Evolutionary conservation across 2,329 filamentous ascomycete genomes (phyloP).

Genomic region (Hypoxylon sp.): DNA sequence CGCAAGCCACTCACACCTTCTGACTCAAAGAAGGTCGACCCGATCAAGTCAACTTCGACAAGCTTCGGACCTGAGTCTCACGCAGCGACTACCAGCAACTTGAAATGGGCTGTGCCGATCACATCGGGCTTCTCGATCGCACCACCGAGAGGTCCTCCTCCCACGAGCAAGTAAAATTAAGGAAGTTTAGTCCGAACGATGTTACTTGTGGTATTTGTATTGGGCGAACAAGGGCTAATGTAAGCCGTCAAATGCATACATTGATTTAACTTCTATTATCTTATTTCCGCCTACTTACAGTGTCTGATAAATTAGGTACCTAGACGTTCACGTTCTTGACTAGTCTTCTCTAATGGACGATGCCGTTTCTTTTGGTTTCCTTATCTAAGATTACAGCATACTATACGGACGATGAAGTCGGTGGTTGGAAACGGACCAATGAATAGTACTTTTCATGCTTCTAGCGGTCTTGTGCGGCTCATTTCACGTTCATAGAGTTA

Average conservation of each 20-base stretch:
- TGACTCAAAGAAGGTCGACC: not conserved
- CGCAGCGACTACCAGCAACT: not conserved
- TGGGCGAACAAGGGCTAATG: not conserved
- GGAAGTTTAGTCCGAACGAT: not conserved
- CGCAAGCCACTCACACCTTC: slow-evolving; percentile 3
- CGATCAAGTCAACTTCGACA: slow-evolving; percentile 1
- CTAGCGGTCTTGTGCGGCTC: not conserved
- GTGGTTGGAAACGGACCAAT: not conserved
- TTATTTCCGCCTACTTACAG: not conserved
- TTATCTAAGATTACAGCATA: not conserved
- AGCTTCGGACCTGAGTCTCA: not conserved
- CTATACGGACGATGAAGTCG: not conserved
- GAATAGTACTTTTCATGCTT: not conserved
- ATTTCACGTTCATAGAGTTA: not conserved
- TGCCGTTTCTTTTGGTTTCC: not conserved
- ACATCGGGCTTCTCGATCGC: slow-evolving; percentile 1
- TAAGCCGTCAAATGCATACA: not conserved
- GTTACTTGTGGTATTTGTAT: not conserved
- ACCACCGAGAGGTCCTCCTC: not conserved
- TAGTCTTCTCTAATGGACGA: not conserved
- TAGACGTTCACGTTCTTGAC: not conserved
- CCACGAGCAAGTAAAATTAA: not conserved
- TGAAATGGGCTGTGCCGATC: slow-evolving; percentile 1
- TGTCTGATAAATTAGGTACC: not conserved
- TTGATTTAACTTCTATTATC: not conserved